Base-by-base conservation (phyloP, 176 grass and related monocot species). In the Aegilops sharonensis region DNA sequence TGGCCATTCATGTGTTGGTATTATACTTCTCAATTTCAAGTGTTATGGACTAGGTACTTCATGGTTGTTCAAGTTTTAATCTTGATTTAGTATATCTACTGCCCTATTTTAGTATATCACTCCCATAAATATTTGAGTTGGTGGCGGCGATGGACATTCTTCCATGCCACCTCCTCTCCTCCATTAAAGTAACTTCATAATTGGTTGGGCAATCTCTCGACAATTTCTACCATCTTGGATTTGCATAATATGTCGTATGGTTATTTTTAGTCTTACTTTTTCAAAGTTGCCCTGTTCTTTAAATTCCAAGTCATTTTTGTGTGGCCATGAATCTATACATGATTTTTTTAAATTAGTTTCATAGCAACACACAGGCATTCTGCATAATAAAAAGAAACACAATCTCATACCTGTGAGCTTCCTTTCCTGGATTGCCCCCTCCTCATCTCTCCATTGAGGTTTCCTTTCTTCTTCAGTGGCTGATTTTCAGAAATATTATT, bases 401-500 rank as follows among this genome's bases (percentile, higher is more conserved):
- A 45, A 15, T 10, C 8, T 52, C 39, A 14, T 45, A 73, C 60
- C 5, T 64, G 35, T 64, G 23, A 68, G 52, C 70, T 71, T 36
- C 4, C 8, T 73, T 84, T 79, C 80, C 80, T 77, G 24, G 47
- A 56, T 56, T 52, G 0, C 9, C 73, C 45, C 27, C 27, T 74
- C 40, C 21, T 27, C 40, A 20, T 76, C 72, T 52, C 25, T 76
- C 45, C 72, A 52, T 13, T 29, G 25, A 52, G 72, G 72, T 50
- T 75, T 76, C 25, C 14, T 8, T 54, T 9, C 56, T 68, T 88
- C 74, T 10, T 12, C 54, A 57, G 13, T 5, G 36, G 11, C 77
- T 79, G 75, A 15, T 88, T 84, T 79, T 80, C 29, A 67, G 57
- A 85, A 72, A 48, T 6, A 31, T 31, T 79, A 79, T 40, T 72